These are phyloP conservation scores for Chaetomium sp. DNA, from an alignment of 2,329 filamentous ascomycete species.

Conservation along the genomic window DNA sequence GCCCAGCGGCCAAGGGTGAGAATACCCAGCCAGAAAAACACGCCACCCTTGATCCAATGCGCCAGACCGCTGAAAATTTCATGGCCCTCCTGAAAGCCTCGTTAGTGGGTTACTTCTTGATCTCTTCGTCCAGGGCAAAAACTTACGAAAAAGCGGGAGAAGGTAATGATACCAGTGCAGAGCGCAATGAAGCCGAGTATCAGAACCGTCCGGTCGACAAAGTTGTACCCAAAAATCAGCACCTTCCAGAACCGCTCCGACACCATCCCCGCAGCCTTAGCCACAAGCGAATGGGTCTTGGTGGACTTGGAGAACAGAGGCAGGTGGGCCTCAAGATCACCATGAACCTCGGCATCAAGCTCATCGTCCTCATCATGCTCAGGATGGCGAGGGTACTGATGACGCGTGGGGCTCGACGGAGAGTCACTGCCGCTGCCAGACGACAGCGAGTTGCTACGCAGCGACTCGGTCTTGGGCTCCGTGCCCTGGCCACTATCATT, in stretches of 20 bases:
- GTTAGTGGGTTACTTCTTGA: neutral
- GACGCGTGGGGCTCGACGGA: constrained; percentile 34
- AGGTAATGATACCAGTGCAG: constrained; percentile 66
- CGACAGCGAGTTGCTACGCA: constrained; percentile 59
- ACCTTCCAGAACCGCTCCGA: constrained; percentile 51
- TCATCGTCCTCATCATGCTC: constrained; percentile 40
- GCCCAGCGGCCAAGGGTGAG: constrained; percentile 84
- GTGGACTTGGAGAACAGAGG: constrained; percentile 37
- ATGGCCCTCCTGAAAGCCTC: constrained; percentile 49
- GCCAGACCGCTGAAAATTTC: constrained; percentile 78
- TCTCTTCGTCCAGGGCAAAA: neutral
- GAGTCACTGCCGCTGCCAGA: constrained; percentile 40
- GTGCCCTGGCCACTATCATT: constrained; percentile 71
- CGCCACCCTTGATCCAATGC: constrained; percentile 88
- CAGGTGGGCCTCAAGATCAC: constrained; percentile 21
- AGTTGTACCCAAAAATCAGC: constrained; percentile 54
- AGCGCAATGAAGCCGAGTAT: constrained; percentile 70
- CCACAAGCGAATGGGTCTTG: constrained; percentile 46
- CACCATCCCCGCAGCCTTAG: constrained; percentile 48
- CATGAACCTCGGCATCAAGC: constrained; percentile 31
- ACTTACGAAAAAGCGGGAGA: constrained; percentile 79
- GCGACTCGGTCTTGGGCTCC: constrained; percentile 60
- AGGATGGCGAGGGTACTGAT: constrained; percentile 42
- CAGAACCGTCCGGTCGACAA: constrained; percentile 70
- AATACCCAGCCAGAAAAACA: constrained; percentile 91